Base-by-base conservation (phyloP, 805 yeast species). In the Debaryomyces maramus region DNA sequence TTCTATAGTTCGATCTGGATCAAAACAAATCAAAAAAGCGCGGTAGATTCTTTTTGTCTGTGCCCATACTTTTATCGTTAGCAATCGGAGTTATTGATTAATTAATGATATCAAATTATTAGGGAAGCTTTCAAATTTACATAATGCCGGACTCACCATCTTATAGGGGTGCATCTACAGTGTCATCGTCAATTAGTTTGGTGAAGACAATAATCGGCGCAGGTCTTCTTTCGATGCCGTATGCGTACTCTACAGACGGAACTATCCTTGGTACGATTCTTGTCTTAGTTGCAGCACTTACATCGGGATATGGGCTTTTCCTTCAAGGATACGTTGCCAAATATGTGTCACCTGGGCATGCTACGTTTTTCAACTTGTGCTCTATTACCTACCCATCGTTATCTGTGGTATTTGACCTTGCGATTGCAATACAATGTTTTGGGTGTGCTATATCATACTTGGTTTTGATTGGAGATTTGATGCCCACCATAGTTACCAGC, bases 151-250 rank as follows among this genome's bases (percentile, higher is more conserved):
- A 13, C 6, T 6, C 13, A n/a, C 15, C 6, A n/a, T 8, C 11
- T n/a, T 15, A 24, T 10, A 13, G 39, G 10, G 64, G 61, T 10
- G 85, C 87, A 3, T 70, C 83, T 9, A 63, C 73, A 18, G 44
- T 55, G 1, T 83, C 90, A 1, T 83, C 91, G 2, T 65, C 78
- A 13, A 68, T 85, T 38, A 84, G 82, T 60, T 67, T 87, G 27
- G 74, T 83, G 39, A 86, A 86, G 63, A 85, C 93, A 18, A 83
- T 86, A 40, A 73, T 86, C 9, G 95, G 95, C 5, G 88, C 93
- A 0, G 95, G 95, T 1, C 67, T 85, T 30, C 70, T 85, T 17
- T 88, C 90, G 10, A 77, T 85, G 65, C 90, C 93, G 0, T 80
- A 71, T 45, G 86, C 88, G 1, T 80, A 83, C 61, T 71, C 73